Conservation (phyloP, 2,329 filamentous ascomycete species). For the Parafenestella ontariensis region DNA sequence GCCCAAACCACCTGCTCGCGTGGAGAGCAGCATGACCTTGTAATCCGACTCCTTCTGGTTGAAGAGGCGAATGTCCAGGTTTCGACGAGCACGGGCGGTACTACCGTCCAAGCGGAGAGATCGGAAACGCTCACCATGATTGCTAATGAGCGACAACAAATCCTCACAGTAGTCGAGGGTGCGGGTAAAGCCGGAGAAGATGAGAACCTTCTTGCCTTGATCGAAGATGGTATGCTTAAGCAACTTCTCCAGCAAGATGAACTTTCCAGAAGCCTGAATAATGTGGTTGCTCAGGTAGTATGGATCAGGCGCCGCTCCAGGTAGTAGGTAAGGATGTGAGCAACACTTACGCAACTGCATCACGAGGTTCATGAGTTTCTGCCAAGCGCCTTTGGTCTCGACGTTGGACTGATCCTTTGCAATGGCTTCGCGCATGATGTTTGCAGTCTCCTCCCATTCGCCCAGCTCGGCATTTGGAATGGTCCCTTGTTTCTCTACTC, state of each 20-base stretch:
- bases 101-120: slow-evolving; percentile 60
- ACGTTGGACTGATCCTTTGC: slow-evolving; percentile 44
- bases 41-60: slow-evolving; percentile 55
- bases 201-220: slow-evolving; percentile 61
- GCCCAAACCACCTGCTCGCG: slow-evolving; percentile 62
- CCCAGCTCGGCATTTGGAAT: slow-evolving; percentile 10
- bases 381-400: slow-evolving; percentile 53
- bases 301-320: slow-evolving; percentile 54
- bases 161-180: slow-evolving; percentile 62
- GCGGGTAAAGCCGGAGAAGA: slow-evolving; percentile 64
- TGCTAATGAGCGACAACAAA: slow-evolving; percentile 55
- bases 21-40: slow-evolving; percentile 64
- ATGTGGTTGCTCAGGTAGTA: slow-evolving; percentile 58
- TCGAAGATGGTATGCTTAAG: slow-evolving; percentile 58
- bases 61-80: slow-evolving; percentile 62
- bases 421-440: slow-evolving; percentile 94
- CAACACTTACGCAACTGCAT: slow-evolving; percentile 65
- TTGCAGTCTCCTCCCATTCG: slow-evolving; percentile 74
- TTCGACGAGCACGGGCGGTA: slow-evolving; percentile 58
- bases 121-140: slow-evolving; percentile 50
- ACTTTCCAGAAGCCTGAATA: slow-evolving; percentile 62
- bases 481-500: slow-evolving; percentile 37
- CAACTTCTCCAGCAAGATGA: slow-evolving; percentile 62
- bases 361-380: slow-evolving; percentile 61
- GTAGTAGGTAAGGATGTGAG: slow-evolving; percentile 62